Evolutionary conservation across 805 yeast genomes (phyloP).

Genomic region (Pichia kluyveri): DNA sequence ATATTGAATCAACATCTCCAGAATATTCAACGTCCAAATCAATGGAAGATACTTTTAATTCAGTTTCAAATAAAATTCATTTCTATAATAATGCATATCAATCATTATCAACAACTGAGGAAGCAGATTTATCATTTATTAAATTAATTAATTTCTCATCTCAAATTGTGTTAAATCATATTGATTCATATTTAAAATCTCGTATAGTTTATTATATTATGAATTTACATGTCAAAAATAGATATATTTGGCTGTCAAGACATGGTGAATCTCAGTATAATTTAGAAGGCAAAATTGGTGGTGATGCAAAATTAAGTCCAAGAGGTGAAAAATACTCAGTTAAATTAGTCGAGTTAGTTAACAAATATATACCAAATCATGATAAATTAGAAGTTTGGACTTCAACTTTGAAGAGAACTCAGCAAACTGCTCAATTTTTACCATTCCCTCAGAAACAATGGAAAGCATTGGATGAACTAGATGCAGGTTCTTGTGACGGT

Average conservation of each 20-base stretch:
- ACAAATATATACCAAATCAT: conserved; percentile 50
- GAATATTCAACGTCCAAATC: conserved; percentile 71
- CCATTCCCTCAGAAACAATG: conserved; percentile 80
- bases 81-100: conserved; percentile 70
- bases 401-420: conserved; percentile 82
- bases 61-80: conserved; percentile 64
- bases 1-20: conserved; percentile 61
- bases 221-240: conserved; percentile 89
- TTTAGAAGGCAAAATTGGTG: conserved; percentile 91
- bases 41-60: conserved; percentile 62
- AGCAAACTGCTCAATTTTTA: conserved; percentile 78
- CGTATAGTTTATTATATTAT: conserved; percentile 91
- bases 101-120: conserved; percentile 53
- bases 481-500: conserved; percentile 97
- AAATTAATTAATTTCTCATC: conserved; percentile 82
- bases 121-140: conserved; percentile 68
- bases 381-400: conserved; percentile 88
- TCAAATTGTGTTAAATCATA: conserved; percentile 80
- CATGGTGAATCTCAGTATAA: conserved; percentile 95
- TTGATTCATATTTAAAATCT: conserved; percentile 82
- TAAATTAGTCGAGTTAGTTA: conserved; percentile 70
- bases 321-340: conserved; percentile 80
- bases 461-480: conserved; percentile 96
- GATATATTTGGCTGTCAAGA: conserved; percentile 87
- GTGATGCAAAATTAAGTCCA: conserved; percentile 78